Base-by-base conservation (phyloP, 805 yeast species). In the Yamadazyma sp. region DNA sequence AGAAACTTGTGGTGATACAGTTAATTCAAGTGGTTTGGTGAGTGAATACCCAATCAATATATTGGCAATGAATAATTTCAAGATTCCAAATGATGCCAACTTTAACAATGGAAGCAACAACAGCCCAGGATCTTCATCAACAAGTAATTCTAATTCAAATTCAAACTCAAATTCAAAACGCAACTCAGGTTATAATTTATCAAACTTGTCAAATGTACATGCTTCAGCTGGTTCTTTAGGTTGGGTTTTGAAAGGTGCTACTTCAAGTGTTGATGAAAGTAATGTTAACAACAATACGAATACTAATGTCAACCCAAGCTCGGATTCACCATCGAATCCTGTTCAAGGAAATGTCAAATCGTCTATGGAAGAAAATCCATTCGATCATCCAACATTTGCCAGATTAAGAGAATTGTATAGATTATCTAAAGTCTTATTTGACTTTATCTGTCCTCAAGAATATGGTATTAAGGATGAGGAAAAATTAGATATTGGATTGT, bases 371-470 rank as follows among this genome's bases (percentile, higher is more conserved):
- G 40, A 32, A 8, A 67, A 64, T 43, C 70, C 69, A 13, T 89
- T 89, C 59, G 95, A 86, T 53, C 83, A 83, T 43, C 80, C 86
- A 2, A 80, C 82, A 35, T 89, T 75, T 57, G 82, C 83, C 21
- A 75, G 86, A 43, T 70, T 93, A 39, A 72, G 98, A 47, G 98
- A 93, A 56, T 72, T 93, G 34, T 93, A 89, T 56, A 72, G 91
- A 44, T 70, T 93, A 37, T 86, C 96, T 1, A 94, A 93, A 58
- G 96, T 93, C 5, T 64, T 93, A 43, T 93, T 93, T 65, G 99
- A 93, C 61, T 93, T 91, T 54, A 88, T 93, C 31, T 93, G 98
- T 61, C 99, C 99, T 7, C 98, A 93, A 59, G 99, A 93, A 56
- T 93, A 93, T 56, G 99, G 99, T 44, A 93, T 93, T 49, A 87